Conservation (phyloP, 179 eudicot species). For the Monotropa hypopitys region DNA sequence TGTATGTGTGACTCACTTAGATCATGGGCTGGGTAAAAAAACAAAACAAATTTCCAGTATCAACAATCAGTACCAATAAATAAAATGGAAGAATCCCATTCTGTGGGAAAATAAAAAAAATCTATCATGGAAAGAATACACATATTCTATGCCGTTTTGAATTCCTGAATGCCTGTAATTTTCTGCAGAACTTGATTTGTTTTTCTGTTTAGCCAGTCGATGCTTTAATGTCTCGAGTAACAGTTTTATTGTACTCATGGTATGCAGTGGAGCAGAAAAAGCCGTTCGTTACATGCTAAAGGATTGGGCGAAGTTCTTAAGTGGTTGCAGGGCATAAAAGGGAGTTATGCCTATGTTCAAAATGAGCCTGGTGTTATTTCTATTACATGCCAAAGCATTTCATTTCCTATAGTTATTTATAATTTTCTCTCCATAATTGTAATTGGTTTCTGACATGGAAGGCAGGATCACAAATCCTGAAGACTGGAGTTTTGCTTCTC, state of each 20-base stretch:
- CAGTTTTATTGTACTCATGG: not conserved
- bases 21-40: not conserved
- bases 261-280: slow-evolving; percentile 70
- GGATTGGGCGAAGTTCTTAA: slow-evolving; percentile 48
- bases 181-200: not conserved
- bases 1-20: not conserved
- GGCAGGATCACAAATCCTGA: slow-evolving; percentile 33
- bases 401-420: not conserved
- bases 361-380: slow-evolving; percentile 39
- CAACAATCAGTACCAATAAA: not conserved
- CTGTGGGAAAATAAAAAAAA: not conserved
- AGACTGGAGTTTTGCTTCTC: slow-evolving; percentile 46
- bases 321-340: slow-evolving; percentile 49
- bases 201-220: not conserved
- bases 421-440: not conserved
- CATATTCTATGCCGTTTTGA: not conserved
- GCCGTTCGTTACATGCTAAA: slow-evolving; percentile 53
- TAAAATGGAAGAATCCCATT: not conserved
- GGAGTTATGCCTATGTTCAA: slow-evolving; percentile 20
- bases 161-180: not conserved
- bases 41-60: not conserved
- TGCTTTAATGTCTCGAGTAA: not conserved
- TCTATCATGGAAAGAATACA: not conserved
- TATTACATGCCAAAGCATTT: slow-evolving; percentile 8
- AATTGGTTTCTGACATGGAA: slow-evolving; percentile 10